A percentile compares a stretch with the other conserved stretches of the same genome.
phyloP scores from a whole-genome alignment of 2,329 filamentous ascomycete genomes.

The Bipolaris oryzae region DNA sequence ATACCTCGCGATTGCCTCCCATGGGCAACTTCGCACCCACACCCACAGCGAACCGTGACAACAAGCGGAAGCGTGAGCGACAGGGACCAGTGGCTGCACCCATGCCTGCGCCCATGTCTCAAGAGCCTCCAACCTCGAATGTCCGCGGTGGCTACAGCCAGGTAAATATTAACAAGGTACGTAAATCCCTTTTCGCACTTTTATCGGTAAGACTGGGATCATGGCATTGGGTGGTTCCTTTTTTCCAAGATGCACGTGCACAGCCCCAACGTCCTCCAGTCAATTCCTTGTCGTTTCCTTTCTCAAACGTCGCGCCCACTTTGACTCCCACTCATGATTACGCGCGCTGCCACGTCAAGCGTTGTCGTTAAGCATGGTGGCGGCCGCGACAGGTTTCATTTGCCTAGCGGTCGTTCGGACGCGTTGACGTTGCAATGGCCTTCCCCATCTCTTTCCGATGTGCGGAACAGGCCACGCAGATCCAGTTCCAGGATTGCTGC shows the following conservation, averaged over 20 bases:
- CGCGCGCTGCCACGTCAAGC: neutral
- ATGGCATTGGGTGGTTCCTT: constrained; percentile 5
- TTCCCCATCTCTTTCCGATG: neutral
- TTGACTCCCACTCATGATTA: neutral
- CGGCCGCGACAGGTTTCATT: neutral
- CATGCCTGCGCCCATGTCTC: constrained; percentile 40
- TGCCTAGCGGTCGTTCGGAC: neutral
- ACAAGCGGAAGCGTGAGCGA: constrained; percentile 79
- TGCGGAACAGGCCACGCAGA: neutral
- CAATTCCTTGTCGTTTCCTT: neutral
- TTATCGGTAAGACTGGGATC: constrained; percentile 3
- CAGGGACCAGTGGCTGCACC: constrained; percentile 54
- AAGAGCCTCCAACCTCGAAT: constrained; percentile 44
- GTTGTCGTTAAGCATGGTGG: neutral
- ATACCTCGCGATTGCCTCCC: constrained; percentile 71
- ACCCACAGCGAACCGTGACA: constrained; percentile 83
- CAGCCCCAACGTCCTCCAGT: constrained; percentile 1
- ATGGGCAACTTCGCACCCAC: constrained; percentile 92
- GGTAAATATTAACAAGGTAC: constrained; percentile 41
- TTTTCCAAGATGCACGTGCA: constrained; percentile 8
- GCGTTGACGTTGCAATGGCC: neutral
- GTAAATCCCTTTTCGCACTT: constrained; percentile 14
- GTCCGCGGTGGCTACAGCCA: constrained; percentile 39
- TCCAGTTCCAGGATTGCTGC: neutral
- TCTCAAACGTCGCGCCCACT: neutral